phyloP scores from a whole-genome alignment of 371 early-diverging fungal genomes.

The Batkoa obscura region DNA sequence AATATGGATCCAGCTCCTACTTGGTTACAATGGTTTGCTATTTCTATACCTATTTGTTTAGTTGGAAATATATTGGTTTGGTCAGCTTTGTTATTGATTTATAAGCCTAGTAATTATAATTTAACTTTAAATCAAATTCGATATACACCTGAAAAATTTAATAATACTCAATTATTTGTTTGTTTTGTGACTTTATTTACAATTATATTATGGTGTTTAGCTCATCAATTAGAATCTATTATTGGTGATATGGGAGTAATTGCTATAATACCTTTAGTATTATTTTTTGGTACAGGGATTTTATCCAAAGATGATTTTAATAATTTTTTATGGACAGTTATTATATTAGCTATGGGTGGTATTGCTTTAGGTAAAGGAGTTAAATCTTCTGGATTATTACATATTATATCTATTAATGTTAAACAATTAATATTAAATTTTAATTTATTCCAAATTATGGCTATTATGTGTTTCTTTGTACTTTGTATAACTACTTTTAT shows the following conservation, averaged over 20 bases:
- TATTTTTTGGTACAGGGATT: slow-evolving; percentile 75
- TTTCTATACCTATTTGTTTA: slow-evolving; percentile 53
- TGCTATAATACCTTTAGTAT: slow-evolving; percentile 77
- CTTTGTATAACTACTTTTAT: slow-evolving; percentile 70
- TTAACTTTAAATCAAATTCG: slow-evolving; percentile 32
- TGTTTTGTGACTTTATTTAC: slow-evolving; percentile 40
- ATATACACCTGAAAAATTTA: slow-evolving; percentile 32
- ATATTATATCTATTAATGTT: slow-evolving; percentile 50
- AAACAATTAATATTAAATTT: slow-evolving; percentile 36
- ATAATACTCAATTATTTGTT: slow-evolving; percentile 46
- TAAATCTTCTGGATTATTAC: slow-evolving; percentile 63
- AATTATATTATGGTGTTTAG: slow-evolving; percentile 77
- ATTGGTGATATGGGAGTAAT: slow-evolving; percentile 87
- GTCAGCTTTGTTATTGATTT: slow-evolving; percentile 53
- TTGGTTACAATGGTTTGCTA: slow-evolving; percentile 69
- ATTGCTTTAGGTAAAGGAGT: slow-evolving; percentile 82
- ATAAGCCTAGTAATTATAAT: slow-evolving; percentile 25
- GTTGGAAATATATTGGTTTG: slow-evolving; percentile 56
- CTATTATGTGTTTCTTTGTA: slow-evolving; percentile 43
- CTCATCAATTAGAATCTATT: slow-evolving; percentile 35
- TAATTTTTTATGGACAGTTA: slow-evolving; percentile 78
- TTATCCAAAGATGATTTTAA: slow-evolving; percentile 90
- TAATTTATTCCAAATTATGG: slow-evolving; percentile 40
- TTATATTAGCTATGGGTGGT: slow-evolving; percentile 90
- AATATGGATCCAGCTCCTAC: slow-evolving; percentile 70